phyloP scores from a whole-genome alignment of 2,329 filamentous ascomycete species.

The Chalara sp. region DNA sequence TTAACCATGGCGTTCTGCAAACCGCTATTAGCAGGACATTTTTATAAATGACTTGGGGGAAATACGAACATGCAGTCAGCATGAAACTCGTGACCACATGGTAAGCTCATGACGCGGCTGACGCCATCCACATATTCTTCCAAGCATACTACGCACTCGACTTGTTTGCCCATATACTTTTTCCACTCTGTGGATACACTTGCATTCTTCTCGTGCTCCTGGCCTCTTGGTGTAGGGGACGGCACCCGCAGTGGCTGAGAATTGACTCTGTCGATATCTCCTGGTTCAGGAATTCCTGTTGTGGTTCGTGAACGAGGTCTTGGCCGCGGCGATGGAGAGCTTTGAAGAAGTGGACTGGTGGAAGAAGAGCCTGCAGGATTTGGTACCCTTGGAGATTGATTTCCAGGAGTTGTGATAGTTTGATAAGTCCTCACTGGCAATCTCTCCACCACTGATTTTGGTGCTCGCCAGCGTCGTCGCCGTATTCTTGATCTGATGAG shows the following conservation, averaged over 20 bases:
- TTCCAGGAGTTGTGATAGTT: conserved; percentile 61
- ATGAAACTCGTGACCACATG: conserved; percentile 97
- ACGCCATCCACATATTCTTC: conserved; percentile 95
- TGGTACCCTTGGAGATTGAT: conserved; percentile 50
- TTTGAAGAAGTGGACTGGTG: conserved; percentile 72
- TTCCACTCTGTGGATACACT: conserved; percentile 50
- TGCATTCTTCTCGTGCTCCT: conserved; percentile 41
- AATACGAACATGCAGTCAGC: conserved; percentile 93
- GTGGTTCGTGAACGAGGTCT: conserved; percentile 61
- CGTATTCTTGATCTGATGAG: conserved; percentile 84
- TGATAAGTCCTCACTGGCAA: conserved; percentile 95
- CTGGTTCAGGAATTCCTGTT: conserved; percentile 49
- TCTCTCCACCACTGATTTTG: conserved; percentile 89
- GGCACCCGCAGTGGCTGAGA: conserved; percentile 27
- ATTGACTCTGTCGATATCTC: conserved; percentile 38
- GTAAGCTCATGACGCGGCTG: conserved; percentile 91
- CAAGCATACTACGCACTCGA: conserved; percentile 92
- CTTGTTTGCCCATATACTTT: conserved; percentile 60
- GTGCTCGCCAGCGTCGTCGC: conserved; percentile 88
- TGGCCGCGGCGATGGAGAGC: conserved; percentile 40
- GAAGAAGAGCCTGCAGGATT: conserved; percentile 61
- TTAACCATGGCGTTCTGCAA: conserved; percentile 86
- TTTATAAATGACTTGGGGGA: conserved; percentile 1
- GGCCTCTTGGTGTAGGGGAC: conserved; percentile 12
- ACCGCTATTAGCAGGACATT: conserved; percentile 6